phyloP scores from a whole-genome alignment of 257 asterid species.

The Knoxia roxburghii region DNA sequence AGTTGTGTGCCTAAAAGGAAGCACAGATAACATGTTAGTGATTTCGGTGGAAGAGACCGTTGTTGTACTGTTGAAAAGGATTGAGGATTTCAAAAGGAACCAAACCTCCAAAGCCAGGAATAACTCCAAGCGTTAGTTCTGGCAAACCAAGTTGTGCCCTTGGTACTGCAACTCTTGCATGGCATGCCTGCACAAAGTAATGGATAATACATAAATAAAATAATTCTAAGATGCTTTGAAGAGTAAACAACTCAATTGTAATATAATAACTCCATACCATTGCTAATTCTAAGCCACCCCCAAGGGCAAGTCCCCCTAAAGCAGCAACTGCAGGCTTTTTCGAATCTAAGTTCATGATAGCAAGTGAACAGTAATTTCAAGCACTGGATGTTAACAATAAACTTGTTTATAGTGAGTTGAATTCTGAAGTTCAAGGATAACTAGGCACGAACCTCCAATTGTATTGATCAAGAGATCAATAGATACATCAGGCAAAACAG shows the following conservation, averaged over 20 bases:
- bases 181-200: conserved; percentile 60
- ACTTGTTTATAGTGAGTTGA: neutral
- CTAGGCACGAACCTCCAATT: conserved; percentile 58
- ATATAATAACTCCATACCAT: conserved; percentile 50
- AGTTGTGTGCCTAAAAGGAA: conserved; percentile 79
- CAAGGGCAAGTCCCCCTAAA: conserved; percentile 90
- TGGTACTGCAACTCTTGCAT: conserved; percentile 92
- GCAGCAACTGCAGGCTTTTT: conserved; percentile 96
- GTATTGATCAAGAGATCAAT: conserved; percentile 46
- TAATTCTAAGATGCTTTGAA: neutral
- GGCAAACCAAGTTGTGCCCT: conserved; percentile 83
- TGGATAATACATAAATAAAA: conserved; percentile 8
- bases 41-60: neutral
- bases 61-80: neutral
- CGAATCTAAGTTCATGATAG: conserved; percentile 48
- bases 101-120: conserved; percentile 96
- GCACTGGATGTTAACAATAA: conserved; percentile 6
- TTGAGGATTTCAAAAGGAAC: conserved; percentile 13
- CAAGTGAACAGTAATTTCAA: conserved; percentile 16
- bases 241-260: neutral
- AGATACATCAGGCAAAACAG: conserved; percentile 63
- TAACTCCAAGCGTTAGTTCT: conserved; percentile 89
- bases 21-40: neutral
- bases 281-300: conserved; percentile 94
- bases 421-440: conserved; percentile 12